Base-by-base conservation (phyloP, 345 rosid genomes). In the Viola odorata region DNA sequence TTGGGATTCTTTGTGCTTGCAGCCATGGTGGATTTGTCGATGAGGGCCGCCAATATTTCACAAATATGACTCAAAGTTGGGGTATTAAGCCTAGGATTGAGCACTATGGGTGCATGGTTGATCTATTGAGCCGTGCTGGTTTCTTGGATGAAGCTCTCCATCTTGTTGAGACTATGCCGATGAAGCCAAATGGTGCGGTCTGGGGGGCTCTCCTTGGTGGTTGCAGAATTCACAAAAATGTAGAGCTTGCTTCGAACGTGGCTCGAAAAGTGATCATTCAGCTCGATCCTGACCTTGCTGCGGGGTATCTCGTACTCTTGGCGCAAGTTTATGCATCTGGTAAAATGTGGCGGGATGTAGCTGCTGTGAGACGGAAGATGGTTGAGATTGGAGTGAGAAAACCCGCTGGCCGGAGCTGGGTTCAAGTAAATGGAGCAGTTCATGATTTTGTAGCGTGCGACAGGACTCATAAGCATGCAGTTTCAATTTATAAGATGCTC, bases 91-190 rank as follows among this genome's bases (percentile, higher is more conserved):
- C 84, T 41, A 57, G 50, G 55, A 71, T 80, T 13, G 81, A 77
- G 71, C 84, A 80, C 55, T 80, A 74, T 45, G 74, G 84, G 8
- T 77, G 79, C 66, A 65, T 80, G 75, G 73, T 74, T 66, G 84
- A 77, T 74, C 73, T 80, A 64, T 59, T 71, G 55, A 77, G 81
- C 56, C 77, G 75, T 53, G 81, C 81, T 16, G 81, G 84, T 13
- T 64, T 80, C 55, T 50, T 77, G 57, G 75, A 74, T 32, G 81
- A 80, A 74, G 84, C 84, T n/a, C 16, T 12, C 12, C 37, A 51
- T 45, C 81, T 77, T 53, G 69, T 77, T 48, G 57, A 71, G 50
- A 66, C 51, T 52, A 74, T 80, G 81, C 81, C 81, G 4, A 17
- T 77, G 55, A 80, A 71, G 36, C 84, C 81, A 12, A 77, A 74